Conservation (phyloP, 805 yeast genomes). For the Kazachstania africana region DNA sequence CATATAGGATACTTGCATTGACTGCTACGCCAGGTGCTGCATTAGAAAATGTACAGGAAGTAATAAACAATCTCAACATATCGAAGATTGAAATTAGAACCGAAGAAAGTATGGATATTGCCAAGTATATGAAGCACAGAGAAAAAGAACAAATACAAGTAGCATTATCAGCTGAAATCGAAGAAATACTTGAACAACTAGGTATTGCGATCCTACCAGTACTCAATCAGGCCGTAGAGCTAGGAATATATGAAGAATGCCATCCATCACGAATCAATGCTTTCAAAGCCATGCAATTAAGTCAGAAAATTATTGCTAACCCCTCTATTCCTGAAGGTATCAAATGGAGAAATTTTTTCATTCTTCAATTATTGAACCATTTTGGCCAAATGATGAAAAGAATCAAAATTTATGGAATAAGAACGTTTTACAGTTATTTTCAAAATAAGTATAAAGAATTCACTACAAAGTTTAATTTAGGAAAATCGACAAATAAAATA, state of each 20-base stretch:
- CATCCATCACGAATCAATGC: slow-evolving; percentile 62
- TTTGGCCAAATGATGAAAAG: slow-evolving; percentile 63
- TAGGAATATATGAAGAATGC: slow-evolving; percentile 48
- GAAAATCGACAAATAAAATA: slow-evolving; percentile 52
- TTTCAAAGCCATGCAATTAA: slow-evolving; percentile 59
- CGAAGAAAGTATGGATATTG: slow-evolving; percentile 70
- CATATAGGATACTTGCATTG: slow-evolving; percentile 69
- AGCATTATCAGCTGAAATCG: slow-evolving; percentile 41
- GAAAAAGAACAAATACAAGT: slow-evolving; percentile 49
- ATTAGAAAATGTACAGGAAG: slow-evolving; percentile 77
- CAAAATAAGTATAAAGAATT: slow-evolving; percentile 45
- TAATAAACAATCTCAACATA: slow-evolving; percentile 60
- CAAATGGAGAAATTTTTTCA: slow-evolving; percentile 60
- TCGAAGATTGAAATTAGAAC: slow-evolving; percentile 78
- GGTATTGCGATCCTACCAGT: slow-evolving; percentile 59
- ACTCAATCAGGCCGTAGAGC: slow-evolving; percentile 49
- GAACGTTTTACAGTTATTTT: slow-evolving; percentile 62
- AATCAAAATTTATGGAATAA: slow-evolving; percentile 70
- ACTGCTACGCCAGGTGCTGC: slow-evolving; percentile 95
- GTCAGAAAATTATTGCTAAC: slow-evolving; percentile 44
- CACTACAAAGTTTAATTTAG: slow-evolving; percentile 42
- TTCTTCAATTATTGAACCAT: slow-evolving; percentile 44
- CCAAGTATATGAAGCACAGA: slow-evolving; percentile 64
- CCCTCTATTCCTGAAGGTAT: slow-evolving; percentile 51
- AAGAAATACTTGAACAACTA: slow-evolving; percentile 40